phyloP scores from a whole-genome alignment of 2,329 filamentous ascomycete species.

The Aspergillus sp. region DNA sequence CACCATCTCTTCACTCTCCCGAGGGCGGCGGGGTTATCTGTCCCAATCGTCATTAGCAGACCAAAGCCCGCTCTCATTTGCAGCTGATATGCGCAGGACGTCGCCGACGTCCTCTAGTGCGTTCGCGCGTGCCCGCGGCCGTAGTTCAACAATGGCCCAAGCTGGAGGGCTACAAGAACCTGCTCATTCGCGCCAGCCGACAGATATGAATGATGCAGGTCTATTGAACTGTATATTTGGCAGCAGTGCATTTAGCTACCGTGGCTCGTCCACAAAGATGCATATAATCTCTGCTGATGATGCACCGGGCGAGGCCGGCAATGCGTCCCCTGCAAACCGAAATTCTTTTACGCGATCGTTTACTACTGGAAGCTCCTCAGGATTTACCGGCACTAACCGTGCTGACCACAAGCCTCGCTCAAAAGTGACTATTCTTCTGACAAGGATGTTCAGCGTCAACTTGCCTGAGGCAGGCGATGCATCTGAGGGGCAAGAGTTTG shows the following conservation, averaged over 20 bases:
- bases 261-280: conserved; percentile 61
- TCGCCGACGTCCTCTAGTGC: conserved; percentile 37
- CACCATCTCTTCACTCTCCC: conserved; percentile 38
- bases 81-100: conserved; percentile 33
- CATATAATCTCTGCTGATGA: conserved; percentile 53
- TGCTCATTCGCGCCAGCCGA: conserved; percentile 36
- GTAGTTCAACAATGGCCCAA: conserved; percentile 47
- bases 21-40: conserved; percentile 34
- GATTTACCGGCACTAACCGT: conserved; percentile 24
- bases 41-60: conserved; percentile 37
- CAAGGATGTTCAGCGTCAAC: conserved; percentile 59
- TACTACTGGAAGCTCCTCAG: conserved; percentile 37
- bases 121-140: conserved; percentile 43
- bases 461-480: conserved; percentile 47
- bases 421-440: conserved; percentile 57
- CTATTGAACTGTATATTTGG: conserved; percentile 62
- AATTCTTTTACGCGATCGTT: conserved; percentile 39
- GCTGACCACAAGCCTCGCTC: conserved; percentile 41
- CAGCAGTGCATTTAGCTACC: conserved; percentile 57
- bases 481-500: conserved; percentile 34
- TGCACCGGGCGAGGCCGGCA: conserved; percentile 26
- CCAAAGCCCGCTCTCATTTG: conserved; percentile 32
- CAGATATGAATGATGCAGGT: conserved; percentile 54
- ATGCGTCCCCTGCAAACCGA: conserved; percentile 30
- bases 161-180: conserved; percentile 31